Base-by-base conservation (phyloP, 2,329 filamentous ascomycete genomes). In the Monosporascus sp. region DNA sequence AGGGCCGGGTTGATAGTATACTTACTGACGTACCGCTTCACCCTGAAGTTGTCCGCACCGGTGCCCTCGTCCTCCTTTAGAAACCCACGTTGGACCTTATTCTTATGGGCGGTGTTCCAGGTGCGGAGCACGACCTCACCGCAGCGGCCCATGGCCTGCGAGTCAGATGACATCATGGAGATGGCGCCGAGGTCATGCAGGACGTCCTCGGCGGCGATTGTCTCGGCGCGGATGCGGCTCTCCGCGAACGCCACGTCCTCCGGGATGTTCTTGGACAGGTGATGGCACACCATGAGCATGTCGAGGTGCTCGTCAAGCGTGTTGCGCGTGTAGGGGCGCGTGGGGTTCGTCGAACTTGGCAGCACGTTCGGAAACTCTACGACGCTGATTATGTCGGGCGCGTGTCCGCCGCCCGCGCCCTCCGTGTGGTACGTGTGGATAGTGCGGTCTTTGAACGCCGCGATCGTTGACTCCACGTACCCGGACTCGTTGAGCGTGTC, bases 281-380 rank as follows among this genome's bases (percentile, higher is more conserved):
- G 93, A 71, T 97, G 93, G 76, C 93, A 97, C 38, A 96, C 91
- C 93, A 97, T 97, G 47, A 97, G 77, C 93, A 97, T 97, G 74
- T 97, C 93, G 16, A 97, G 82, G 73, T 97, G 93, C 72, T 97
- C 93, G 66, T 97, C 93, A 0, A 97, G 81, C 0, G 93, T 97
- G 75, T 97, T 97, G 60, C 81, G 79, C 2, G 93, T 97, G 71
- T 86, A 97, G 0, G 93, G 93, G 2, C 92, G 80, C 1, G 93
- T 97, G 0, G 93, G 93, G 69, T 96, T 97, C 0, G 93, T 97
- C 47, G 87, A 93, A 5, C 87, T 91, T 0, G 93, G 93, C 1
- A 97, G 81, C 2, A 97, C 91, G 66, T 97, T 94, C 48, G 83
- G 73, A 64, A 92, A 87, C 70, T 95, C 91, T 11, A 97, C 93